These are phyloP conservation scores for Dictyostelium capitatum DNA, from an alignment of 78 protist genomes.

Conservation along the genomic window DNA sequence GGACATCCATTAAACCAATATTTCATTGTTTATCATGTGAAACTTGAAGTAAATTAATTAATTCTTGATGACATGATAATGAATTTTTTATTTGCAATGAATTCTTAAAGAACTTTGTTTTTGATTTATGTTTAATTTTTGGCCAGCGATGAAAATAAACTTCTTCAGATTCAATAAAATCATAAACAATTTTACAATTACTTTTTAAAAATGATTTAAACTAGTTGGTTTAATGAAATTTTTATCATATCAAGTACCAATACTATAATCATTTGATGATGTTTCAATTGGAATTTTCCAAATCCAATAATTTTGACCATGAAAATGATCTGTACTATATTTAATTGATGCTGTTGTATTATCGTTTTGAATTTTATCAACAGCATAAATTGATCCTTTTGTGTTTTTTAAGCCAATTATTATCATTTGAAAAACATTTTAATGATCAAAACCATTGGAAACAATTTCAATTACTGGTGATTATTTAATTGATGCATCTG, in stretches of 20 bases:
- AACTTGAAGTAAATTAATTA: not conserved
- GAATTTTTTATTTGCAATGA: not conserved
- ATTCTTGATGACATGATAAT: conserved; percentile 14
- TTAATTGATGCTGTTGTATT: conserved; percentile 20
- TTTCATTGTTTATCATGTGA: conserved; percentile 9
- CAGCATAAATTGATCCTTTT: conserved; percentile 11
- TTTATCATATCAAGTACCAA: conserved; percentile 55
- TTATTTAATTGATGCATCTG: conserved; percentile 42
- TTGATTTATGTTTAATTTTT: conserved; percentile 28
- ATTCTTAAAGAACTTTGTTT: not conserved
- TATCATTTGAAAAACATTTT: conserved; percentile 15
- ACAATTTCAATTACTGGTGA: conserved; percentile 27
- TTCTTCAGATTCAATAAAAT: conserved; percentile 48
- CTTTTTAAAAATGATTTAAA: conserved; percentile 46
- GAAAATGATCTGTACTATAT: conserved; percentile 61
- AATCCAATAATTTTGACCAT: conserved; percentile 71
- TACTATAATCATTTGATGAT: conserved; percentile 37
- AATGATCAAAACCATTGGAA: not conserved
- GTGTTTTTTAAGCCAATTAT: conserved; percentile 14
- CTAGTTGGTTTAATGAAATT: conserved; percentile 37
- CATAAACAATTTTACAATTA: conserved; percentile 47
- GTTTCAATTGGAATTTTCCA: conserved; percentile 74
- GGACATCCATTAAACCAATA: conserved; percentile 71
- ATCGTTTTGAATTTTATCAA: not conserved
- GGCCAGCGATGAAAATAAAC: conserved; percentile 78